A percentile compares a stretch with the other conserved stretches of the same genome.
These are phyloP conservation scores for Apophysomyces variabilis DNA, from an alignment of 371 early-diverging fungal genomes.

Conservation along the genomic window DNA sequence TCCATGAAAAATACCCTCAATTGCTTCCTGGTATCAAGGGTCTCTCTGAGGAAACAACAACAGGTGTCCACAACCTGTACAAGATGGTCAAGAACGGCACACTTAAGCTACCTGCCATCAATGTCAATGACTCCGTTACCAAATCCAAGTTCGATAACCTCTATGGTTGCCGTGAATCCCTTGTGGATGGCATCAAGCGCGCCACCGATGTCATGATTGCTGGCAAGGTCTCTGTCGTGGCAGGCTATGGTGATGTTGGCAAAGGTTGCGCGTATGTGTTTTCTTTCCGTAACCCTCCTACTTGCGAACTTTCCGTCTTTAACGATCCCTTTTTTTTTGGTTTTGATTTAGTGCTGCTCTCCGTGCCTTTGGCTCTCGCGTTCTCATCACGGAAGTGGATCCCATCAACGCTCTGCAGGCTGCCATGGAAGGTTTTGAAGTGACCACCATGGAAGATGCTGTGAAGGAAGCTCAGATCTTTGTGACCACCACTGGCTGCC, in stretches of 20 bases:
- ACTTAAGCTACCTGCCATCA: slow-evolving; percentile 98
- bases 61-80: slow-evolving; percentile 99
- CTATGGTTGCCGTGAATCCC: slow-evolving; percentile 99
- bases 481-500: slow-evolving; percentile 99
- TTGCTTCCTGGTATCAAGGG: slow-evolving; percentile 82
- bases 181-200: slow-evolving; percentile 99
- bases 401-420: slow-evolving; percentile 99
- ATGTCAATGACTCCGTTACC: slow-evolving; percentile 99
- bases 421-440: slow-evolving; percentile 99
- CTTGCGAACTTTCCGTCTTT: not conserved
- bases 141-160: slow-evolving; percentile 99
- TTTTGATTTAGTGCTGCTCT: slow-evolving; percentile 73
- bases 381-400: slow-evolving; percentile 97
- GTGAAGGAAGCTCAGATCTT: slow-evolving; percentile 93
- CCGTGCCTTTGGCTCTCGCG: slow-evolving; percentile 98
- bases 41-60: slow-evolving; percentile 99
- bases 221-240: slow-evolving; percentile 98
- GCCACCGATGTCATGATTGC: slow-evolving; percentile 99
- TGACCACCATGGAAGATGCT: slow-evolving; percentile 98
- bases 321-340: not conserved
- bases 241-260: slow-evolving; percentile 99
- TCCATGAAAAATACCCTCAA: slow-evolving; percentile 96
- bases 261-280: slow-evolving; percentile 91
- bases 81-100: slow-evolving; percentile 94
- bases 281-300: not conserved